phyloP scores from a whole-genome alignment of 306 rosid species.

The Sesbania bispinosa region DNA sequence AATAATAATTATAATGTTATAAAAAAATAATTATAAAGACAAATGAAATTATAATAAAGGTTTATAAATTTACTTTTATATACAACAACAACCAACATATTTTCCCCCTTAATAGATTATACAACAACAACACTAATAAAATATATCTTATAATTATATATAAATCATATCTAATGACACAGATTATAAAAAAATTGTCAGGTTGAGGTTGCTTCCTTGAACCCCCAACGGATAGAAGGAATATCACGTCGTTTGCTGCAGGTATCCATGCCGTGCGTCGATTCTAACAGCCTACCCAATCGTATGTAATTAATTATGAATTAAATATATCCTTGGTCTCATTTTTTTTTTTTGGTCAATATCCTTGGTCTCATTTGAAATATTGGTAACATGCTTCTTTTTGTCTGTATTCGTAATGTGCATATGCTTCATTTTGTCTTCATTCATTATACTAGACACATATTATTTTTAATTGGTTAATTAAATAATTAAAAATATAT shows the following conservation, averaged over 20 bases:
- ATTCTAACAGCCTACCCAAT: constrained; percentile 14
- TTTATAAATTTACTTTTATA: too few species aligned
- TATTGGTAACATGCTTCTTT: neutral
- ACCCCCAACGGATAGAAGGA: neutral
- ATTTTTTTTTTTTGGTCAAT: too few species aligned
- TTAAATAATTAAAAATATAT: neutral
- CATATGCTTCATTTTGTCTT: neutral
- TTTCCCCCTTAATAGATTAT: too few species aligned
- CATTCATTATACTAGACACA: neutral
- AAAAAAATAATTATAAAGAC: too few species aligned
- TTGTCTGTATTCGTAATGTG: neutral
- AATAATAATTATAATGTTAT: too few species aligned
- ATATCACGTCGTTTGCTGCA: neutral
- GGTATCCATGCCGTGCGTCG: neutral
- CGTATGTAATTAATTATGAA: neutral
- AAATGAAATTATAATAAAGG: too few species aligned
- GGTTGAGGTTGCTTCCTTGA: neutral
- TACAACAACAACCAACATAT: too few species aligned
- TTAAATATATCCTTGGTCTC: neutral
- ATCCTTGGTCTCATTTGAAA: too few species aligned
- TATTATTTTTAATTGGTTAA: neutral
- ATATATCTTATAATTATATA: too few species aligned
- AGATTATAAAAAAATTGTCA: too few species aligned
- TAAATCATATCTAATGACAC: too few species aligned
- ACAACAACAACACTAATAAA: too few species aligned